These are phyloP conservation scores for Salvia hispanica DNA, from an alignment of 257 asterid species.

Conservation along the genomic window DNA sequence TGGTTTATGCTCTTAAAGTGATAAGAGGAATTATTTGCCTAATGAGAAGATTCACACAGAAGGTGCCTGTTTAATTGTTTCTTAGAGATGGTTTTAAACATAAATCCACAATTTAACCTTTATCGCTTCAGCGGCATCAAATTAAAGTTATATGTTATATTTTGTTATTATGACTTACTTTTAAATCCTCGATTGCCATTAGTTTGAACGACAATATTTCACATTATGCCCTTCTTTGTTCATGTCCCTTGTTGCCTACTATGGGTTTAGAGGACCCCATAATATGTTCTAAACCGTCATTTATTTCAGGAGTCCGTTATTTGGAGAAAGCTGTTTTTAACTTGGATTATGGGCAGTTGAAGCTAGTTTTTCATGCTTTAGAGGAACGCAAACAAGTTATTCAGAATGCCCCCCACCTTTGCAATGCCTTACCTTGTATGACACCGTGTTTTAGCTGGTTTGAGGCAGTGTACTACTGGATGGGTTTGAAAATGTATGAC, in stretches of 20 bases:
- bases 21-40: neutral
- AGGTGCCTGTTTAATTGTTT: conserved; percentile 3
- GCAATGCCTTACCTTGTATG: conserved; percentile 96
- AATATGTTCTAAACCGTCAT: conserved; percentile 14
- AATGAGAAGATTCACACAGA: neutral
- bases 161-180: neutral
- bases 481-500: conserved; percentile 96
- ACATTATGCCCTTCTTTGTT: neutral
- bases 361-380: conserved; percentile 92
- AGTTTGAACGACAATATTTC: conserved; percentile 11
- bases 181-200: conserved; percentile 19
- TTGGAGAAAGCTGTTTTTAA: conserved; percentile 96
- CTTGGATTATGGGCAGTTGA: conserved; percentile 90
- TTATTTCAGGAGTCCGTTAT: conserved; percentile 86
- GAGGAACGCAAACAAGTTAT: conserved; percentile 95
- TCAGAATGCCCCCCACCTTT: conserved; percentile 93
- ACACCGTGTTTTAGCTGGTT: conserved; percentile 98
- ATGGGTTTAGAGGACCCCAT: conserved; percentile 11
- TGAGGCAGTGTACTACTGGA: conserved; percentile 88
- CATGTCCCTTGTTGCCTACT: neutral
- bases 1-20: conserved; percentile 17
- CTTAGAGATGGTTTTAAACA: conserved; percentile 6
- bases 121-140: conserved; percentile 5
- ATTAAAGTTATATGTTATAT: conserved; percentile 4
- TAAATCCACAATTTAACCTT: conserved; percentile 7